Percentiles rank a stretch among this genome's conserved stretches.
These are phyloP conservation scores for Claviceps cyperi DNA, from an alignment of 2,329 filamentous ascomycete species.

Conservation along the genomic window DNA sequence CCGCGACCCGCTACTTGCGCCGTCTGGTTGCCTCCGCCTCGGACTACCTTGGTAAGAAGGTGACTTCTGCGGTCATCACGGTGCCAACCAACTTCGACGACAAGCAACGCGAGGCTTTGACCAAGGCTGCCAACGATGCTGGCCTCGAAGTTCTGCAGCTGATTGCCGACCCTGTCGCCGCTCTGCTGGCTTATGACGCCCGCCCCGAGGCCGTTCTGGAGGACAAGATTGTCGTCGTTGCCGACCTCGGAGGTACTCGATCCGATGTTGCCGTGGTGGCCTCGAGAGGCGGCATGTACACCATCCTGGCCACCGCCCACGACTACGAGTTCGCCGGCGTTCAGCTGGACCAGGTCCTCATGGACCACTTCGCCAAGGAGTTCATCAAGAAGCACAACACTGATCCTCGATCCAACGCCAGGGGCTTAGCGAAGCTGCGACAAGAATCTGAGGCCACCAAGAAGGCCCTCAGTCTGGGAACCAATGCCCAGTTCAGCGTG, in stretches of 20 bases:
- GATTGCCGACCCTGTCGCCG: conserved; percentile 80
- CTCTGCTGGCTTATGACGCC: conserved; percentile 82
- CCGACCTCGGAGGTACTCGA: conserved; percentile 82
- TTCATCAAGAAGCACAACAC: conserved; percentile 93
- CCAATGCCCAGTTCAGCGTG: conserved; percentile 80
- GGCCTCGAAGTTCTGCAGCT: conserved; percentile 84
- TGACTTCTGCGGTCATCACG: conserved; percentile 89
- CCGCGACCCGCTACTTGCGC: conserved; percentile 71
- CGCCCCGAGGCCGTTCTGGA: conserved; percentile 56
- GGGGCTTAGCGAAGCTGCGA: conserved; percentile 80
- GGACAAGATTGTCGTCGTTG: conserved; percentile 86
- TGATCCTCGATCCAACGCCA: conserved; percentile 70
- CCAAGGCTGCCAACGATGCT: conserved; percentile 62
- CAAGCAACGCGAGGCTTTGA: conserved; percentile 69
- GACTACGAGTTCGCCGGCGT: conserved; percentile 88
- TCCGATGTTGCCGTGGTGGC: conserved; percentile 85
- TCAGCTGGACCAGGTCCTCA: conserved; percentile 76
- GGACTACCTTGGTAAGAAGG: conserved; percentile 82
- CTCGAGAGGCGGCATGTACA: conserved; percentile 91
- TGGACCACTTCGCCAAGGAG: conserved; percentile 97
- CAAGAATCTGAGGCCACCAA: conserved; percentile 83
- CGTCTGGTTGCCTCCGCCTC: conserved; percentile 71
- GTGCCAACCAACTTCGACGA: conserved; percentile 89
- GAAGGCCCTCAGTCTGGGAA: conserved; percentile 79
- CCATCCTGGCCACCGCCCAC: conserved; percentile 80